Evolutionary conservation across 1,139 yeast genomes (phyloP), one percentile per base, ranked within the genome.

Genomic region (Yamadazyma dendronema): DNA sequence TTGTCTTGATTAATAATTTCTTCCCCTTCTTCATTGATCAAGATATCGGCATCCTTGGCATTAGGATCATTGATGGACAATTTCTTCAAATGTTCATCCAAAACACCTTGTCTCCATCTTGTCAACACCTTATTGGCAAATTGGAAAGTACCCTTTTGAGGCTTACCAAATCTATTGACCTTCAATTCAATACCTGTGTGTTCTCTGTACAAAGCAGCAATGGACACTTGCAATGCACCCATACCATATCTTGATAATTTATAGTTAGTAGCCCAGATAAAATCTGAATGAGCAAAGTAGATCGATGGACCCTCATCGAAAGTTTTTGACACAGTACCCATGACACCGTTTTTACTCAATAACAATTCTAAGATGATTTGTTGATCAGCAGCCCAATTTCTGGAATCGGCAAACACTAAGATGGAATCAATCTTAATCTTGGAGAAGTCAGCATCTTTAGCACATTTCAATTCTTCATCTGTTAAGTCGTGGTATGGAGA

Each of bases 371-470:
- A 68, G 46, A 85, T 85, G 56, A 86, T 85, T 59, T 86, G 95
- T 61, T 84, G 92, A 59, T 86, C 95, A 25, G 87, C 89, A 34
- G 92, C 94, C 94, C 95, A 85, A 57, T 84, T 86, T 62, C 94
- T 73, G 8, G 88, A 80, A 60, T 84, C 92, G 9, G 92, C 92
- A 67, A 84, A 84, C 28, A 84, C 90, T 52, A 84, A 61, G 44
- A 84, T 81, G 15, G 87, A 90, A 45, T 83, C 87, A 46, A 84
- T 81, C 24, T 67, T 55, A 28, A 72, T 62, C 55, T 82, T 78
- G 33, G 79, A 67, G 53, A 85, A 85, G 57, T 85, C 94, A 23
- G 74, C 77, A 38, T 74, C 81, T 44, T 66, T 67, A 16, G 81
- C 76, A 43, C 74, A 72, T 22, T 54, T 60, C 40, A 66, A 52